Evolutionary conservation across 768 basidiomycete species (phyloP).

Genomic region (Leccinum subgranulosum): DNA sequence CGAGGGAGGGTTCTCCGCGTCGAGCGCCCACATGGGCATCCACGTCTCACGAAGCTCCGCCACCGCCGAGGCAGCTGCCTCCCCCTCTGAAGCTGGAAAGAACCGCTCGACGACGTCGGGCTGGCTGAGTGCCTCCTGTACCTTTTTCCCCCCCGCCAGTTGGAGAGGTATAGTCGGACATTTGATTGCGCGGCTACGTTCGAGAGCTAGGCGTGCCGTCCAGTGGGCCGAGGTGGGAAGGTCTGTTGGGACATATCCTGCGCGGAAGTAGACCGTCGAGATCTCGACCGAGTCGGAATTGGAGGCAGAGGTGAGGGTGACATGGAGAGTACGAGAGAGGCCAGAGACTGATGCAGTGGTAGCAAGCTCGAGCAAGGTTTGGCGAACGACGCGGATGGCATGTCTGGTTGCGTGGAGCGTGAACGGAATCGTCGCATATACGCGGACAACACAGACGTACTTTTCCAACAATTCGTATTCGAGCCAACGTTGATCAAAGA

Average conservation of each 20-base stretch:
- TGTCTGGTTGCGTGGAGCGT: slow-evolving; percentile 43
- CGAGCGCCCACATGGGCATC: slow-evolving; percentile 86
- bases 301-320: slow-evolving; percentile 23
- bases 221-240: slow-evolving; percentile 68
- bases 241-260: slow-evolving; percentile 84
- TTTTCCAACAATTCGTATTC: slow-evolving; percentile 83
- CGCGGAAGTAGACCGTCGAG: slow-evolving; percentile 86
- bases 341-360: slow-evolving; percentile 51
- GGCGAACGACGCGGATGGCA: slow-evolving; percentile 68
- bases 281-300: slow-evolving; percentile 50
- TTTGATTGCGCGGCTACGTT: slow-evolving; percentile 83
- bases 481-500: slow-evolving; percentile 89
- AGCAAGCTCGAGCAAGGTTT: slow-evolving; percentile 70
- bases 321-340: slow-evolving; percentile 40
- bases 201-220: slow-evolving; percentile 70
- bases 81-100: slow-evolving; percentile 39
- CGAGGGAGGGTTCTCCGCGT: slow-evolving; percentile 15
- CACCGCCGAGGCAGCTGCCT: slow-evolving; percentile 29
- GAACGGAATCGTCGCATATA: background rate
- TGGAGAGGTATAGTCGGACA: slow-evolving; percentile 90
- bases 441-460: slow-evolving; percentile 39
- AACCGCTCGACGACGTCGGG: slow-evolving; percentile 74
- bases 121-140: slow-evolving; percentile 83
- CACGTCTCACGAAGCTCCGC: slow-evolving; percentile 67
- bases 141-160: slow-evolving; percentile 94